Evolutionary conservation across 805 yeast species (phyloP).

Genomic region (Kuraishia ogatae): DNA sequence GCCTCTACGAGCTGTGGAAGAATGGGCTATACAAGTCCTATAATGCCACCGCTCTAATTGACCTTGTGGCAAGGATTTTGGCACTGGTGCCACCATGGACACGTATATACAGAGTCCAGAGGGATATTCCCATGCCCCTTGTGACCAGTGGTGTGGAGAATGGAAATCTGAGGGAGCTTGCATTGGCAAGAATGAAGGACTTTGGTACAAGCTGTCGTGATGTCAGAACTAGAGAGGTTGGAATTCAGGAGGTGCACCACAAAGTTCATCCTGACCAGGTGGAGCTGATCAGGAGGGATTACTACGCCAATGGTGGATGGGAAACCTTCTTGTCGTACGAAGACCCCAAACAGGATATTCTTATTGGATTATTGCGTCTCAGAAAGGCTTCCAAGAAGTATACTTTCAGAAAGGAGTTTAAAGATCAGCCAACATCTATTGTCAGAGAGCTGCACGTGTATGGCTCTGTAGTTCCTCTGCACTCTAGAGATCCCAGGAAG

Average conservation of each 20-base stretch:
- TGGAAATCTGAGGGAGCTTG: conserved; percentile 92
- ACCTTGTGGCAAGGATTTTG: conserved; percentile 89
- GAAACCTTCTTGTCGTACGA: conserved; percentile 94
- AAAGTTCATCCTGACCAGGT: conserved; percentile 96
- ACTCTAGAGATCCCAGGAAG: conserved; percentile 92
- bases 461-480: conserved; percentile 95
- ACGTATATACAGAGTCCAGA: conserved; percentile 93
- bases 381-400: conserved; percentile 84
- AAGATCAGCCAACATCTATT: conserved; percentile 75
- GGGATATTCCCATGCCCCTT: conserved; percentile 98
- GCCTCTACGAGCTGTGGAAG: conserved; percentile 95
- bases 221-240: conserved; percentile 96
- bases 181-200: conserved; percentile 95
- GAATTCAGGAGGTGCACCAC: conserved; percentile 97
- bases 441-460: conserved; percentile 97
- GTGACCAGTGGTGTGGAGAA: conserved; percentile 97
- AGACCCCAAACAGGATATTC: conserved; percentile 93
- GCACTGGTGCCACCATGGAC: conserved; percentile 99
- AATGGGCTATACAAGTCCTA: conserved; percentile 91
- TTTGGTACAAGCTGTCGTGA: conserved; percentile 95
- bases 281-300: conserved; percentile 89
- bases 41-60: conserved; percentile 89
- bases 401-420: conserved; percentile 86
- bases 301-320: conserved; percentile 98
- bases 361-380: conserved; percentile 83